Evolutionary conservation across 2,329 filamentous ascomycete genomes (phyloP), one percentile per base, ranked within the genome.

Genomic region (Epichloe coenophiala): DNA sequence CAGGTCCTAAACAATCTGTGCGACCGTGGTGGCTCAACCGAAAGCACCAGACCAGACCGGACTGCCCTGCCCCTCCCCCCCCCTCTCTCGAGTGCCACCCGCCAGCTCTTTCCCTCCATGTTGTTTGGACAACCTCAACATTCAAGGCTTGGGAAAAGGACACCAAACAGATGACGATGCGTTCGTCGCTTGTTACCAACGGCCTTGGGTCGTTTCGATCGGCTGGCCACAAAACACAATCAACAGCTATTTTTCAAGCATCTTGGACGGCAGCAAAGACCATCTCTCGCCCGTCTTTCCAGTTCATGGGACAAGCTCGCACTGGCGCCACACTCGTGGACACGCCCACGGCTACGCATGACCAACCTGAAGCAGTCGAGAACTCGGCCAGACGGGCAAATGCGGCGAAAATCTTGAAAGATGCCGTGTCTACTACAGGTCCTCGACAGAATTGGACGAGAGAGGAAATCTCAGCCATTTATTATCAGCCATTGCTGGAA

Each of bases 401-500:
- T 53, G 63, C 57, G 27, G 59, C 56, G 47, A 56, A 63, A 48
- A 65, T 73, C 21, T 56, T 77, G 37, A 65, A 60, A 6, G 65
- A 69, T 57, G 84, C 86, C 8, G 72, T 85, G 21, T 71, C 75
- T 43, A 81, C 83, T 21, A 75, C 68, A 1, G 68, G 63, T 5
- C 78, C 86, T 12, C 75, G 87, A 47, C 83, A 82, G 60, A 77
- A 83, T 65, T 95, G 88, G 89, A 87, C 86, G 5, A 80, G 77
- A 56, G 81, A 90, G 56, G 85, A 95, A 68, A 88, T 95, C 55
- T 72, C 83, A 9, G 79, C 85, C 56, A 84, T 95, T 58, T 94
- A 93, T 69, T 78, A 90, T 62, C 84, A 83, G 47, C 86, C 88
- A 15, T 71, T 94, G 63, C 83, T 90, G 72, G 84, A 91, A 62